A percentile compares a stretch with the other conserved stretches of the same genome.
These are phyloP conservation scores for Hyphodiscus hymeniophilus DNA, from an alignment of 495 filamentous ascomycete genomes.

Conservation along the genomic window DNA sequence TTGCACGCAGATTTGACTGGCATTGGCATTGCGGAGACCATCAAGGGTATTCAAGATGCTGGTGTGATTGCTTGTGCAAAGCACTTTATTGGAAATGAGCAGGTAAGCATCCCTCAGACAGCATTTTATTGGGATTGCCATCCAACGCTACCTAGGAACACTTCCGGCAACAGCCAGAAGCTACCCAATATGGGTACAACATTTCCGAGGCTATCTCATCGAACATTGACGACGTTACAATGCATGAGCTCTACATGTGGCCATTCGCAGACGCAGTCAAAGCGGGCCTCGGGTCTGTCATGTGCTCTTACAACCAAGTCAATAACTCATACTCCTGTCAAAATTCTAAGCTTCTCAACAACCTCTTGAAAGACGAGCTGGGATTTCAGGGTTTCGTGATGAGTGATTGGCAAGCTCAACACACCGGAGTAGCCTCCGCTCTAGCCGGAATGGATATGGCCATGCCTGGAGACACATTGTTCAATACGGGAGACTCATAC, in stretches of 20 bases:
- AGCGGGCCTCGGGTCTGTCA: constrained; percentile 71
- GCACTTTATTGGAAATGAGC: constrained; percentile 66
- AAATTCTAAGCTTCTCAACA: constrained; percentile 68
- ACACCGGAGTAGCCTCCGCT: constrained; percentile 55
- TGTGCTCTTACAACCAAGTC: constrained; percentile 90
- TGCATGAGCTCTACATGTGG: constrained; percentile 95
- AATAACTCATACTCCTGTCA: constrained; percentile 63
- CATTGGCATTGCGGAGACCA: constrained; percentile 58
- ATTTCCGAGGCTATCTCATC: constrained; percentile 50
- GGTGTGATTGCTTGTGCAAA: constrained; percentile 75
- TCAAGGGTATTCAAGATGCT: constrained; percentile 70
- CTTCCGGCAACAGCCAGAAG: constrained; percentile 68
- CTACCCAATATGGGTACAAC: constrained; percentile 20
- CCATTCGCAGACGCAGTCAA: constrained; percentile 68
- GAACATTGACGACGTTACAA: constrained; percentile 87
- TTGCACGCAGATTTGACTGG: constrained; percentile 52
- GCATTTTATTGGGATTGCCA: too few relatives aligned
- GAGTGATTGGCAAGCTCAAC: constrained; percentile 84
- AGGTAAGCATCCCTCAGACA: constrained; percentile 31
- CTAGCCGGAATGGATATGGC: background rate
- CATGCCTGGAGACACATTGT: background rate
- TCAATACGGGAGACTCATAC: constrained; percentile 38
- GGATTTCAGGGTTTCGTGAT: constrained; percentile 93
- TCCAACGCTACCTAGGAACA: constrained; percentile 63
- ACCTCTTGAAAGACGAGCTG: constrained; percentile 81